Evolutionary conservation across 768 basidiomycete species (phyloP).

Genomic region (Tubosaeta sp.): DNA sequence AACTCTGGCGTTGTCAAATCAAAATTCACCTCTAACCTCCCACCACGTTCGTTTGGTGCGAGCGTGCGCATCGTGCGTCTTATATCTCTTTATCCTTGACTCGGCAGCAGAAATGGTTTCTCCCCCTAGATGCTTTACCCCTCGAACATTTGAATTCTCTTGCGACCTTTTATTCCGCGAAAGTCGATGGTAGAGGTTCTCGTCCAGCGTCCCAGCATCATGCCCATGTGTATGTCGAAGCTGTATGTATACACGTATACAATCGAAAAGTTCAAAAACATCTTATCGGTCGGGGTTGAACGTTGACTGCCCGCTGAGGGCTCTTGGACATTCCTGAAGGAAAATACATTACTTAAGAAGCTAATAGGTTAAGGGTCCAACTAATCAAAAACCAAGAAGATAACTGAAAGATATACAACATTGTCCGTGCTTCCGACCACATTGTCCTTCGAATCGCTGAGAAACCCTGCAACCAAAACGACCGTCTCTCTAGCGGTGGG

Average conservation of each 20-base stretch:
- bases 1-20: slow-evolving; percentile 94
- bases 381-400: no score
- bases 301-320: no score
- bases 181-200: background rate
- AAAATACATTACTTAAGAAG: no score
- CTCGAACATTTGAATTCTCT: slow-evolving; percentile 57
- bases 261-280: slow-evolving; percentile 11
- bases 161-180: slow-evolving; percentile 8
- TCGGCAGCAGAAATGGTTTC: background rate
- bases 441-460: background rate
- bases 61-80: slow-evolving; percentile 78
- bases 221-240: slow-evolving; percentile 20
- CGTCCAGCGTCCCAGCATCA: slow-evolving; percentile 4
- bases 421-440: background rate
- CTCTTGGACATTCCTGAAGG: no score
- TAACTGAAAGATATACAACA: no score
- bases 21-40: slow-evolving; percentile 95
- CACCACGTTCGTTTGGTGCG: slow-evolving; percentile 92
- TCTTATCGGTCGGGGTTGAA: no score
- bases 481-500: background rate
- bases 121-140: slow-evolving; percentile 90
- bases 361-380: no score
- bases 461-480: background rate
- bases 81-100: background rate
- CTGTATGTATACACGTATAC: slow-evolving; percentile 16